Base-by-base conservation (phyloP, 2,329 filamentous ascomycete species). In the Podosphaera fusca region DNA sequence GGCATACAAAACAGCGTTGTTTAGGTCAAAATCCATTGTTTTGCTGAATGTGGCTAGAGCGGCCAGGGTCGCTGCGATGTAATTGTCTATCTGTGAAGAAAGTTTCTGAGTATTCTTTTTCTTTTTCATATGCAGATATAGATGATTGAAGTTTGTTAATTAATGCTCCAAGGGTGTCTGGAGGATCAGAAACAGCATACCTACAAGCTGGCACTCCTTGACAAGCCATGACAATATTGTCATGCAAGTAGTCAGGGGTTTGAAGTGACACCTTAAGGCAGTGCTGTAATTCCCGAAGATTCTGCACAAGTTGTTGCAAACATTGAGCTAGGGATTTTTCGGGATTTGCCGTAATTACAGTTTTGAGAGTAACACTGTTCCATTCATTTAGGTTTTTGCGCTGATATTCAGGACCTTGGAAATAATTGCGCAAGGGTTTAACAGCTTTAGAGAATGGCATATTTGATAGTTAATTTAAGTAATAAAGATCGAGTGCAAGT, bases 201-300 rank as follows among this genome's bases (percentile, higher is more conserved):
- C 33, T 35, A 38, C 38, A 58, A 9, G 51, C 56, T 35, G 51
- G 56, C 3, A 36, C 21, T 55, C 56, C 56, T 35, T 50, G 52
- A 38, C 36, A 58, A 31, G 56, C 56, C 5, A 12, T 58, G 14
- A 58, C 33, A 21, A 58, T 29, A n/a, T 58, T 58, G 29, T 55
- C 34, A 33, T 31, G 38, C 3, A 58, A 30, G 42, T 40, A 38
- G 2, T 55, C 45, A 35, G 14, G 31, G 7, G 4, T 47, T 9
- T 29, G 21, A 1, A 58, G 7, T 6, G 4, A 30, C n/a, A 14
- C 46, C n/a, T 40, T 12, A 3, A 55, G 56, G 6, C 56, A 14
- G 31, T 49, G 45, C 31, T 55, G n/a, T 6, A 58, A 14, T 14
- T 51, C 5, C 3, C 52, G 21, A 8, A 58, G 53, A 14, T 58